A percentile compares a stretch with the other conserved stretches of the same genome.
These are phyloP conservation scores for Citrus trifoliata DNA, from an alignment of 345 rosid genomes.

Conservation along the genomic window DNA sequence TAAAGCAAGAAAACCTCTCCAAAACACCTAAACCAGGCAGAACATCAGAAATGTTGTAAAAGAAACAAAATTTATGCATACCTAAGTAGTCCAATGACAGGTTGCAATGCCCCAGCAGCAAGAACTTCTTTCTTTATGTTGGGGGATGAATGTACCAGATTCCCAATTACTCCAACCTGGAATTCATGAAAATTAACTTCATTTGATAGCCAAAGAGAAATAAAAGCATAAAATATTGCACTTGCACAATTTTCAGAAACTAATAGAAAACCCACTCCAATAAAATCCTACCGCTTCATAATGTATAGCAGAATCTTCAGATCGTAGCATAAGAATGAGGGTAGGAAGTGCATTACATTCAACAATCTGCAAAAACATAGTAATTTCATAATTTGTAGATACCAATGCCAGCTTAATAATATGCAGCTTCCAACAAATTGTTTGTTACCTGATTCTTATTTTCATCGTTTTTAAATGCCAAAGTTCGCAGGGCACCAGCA, in stretches of 20 bases:
- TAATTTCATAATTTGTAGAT: slow-evolving; percentile 10
- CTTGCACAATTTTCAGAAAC: slow-evolving; percentile 5
- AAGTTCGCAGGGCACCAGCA: slow-evolving; percentile 93
- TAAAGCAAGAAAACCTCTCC: neutral
- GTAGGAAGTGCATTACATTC: slow-evolving; percentile 92
- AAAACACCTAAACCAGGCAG: neutral
- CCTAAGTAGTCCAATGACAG: slow-evolving; percentile 94
- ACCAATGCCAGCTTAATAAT: slow-evolving; percentile 5
- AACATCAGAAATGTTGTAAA: neutral
- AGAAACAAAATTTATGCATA: slow-evolving; percentile 16
- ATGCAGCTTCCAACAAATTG: slow-evolving; percentile 15
- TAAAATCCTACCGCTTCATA: slow-evolving; percentile 85
- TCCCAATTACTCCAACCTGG: slow-evolving; percentile 93
- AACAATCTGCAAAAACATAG: slow-evolving; percentile 67
- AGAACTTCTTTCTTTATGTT: slow-evolving; percentile 94
- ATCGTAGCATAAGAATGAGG: slow-evolving; percentile 89
- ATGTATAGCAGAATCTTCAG: slow-evolving; percentile 97
- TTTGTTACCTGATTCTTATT: slow-evolving; percentile 78
- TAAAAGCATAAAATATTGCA: slow-evolving; percentile 3
- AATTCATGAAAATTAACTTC: slow-evolving; percentile 1
- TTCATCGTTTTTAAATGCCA: slow-evolving; percentile 95
- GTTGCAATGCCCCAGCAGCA: slow-evolving; percentile 93
- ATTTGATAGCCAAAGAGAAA: slow-evolving; percentile 10
- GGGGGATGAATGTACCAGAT: slow-evolving; percentile 95
- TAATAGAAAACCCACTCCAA: neutral